These are phyloP conservation scores for Aspergillus coremiiformis DNA, from an alignment of 495 filamentous ascomycete species.

Conservation along the genomic window DNA sequence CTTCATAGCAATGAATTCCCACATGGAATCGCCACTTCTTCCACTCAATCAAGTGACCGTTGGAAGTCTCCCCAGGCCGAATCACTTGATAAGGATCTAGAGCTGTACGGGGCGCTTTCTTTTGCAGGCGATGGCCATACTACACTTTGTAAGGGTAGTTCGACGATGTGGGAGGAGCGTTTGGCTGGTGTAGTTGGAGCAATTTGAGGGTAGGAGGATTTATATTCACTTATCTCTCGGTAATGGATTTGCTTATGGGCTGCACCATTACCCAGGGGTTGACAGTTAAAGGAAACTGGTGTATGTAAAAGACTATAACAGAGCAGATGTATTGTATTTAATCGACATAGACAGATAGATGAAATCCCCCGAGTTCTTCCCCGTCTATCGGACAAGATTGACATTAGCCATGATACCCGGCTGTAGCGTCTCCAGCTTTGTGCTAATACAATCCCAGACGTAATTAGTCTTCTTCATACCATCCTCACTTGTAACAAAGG, in stretches of 20 bases:
- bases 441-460: neutral
- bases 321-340: no score
- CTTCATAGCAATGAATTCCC: slow-evolving; percentile 59
- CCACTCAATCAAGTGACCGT: slow-evolving; percentile 43
- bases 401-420: slow-evolving; percentile 1
- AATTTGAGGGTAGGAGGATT: no score
- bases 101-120: slow-evolving; percentile 42
- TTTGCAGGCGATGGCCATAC: slow-evolving; percentile 38
- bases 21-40: slow-evolving; percentile 65
- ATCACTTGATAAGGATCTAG: slow-evolving; percentile 70
- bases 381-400: no score
- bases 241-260: no score
- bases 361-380: no score
- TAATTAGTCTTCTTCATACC: neutral
- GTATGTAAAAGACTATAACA: no score
- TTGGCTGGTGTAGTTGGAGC: no score
- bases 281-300: no score
- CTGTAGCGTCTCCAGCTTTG: neutral
- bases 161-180: neutral
- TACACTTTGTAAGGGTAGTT: slow-evolving; percentile 44
- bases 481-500: neutral
- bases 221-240: no score
- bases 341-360: no score
- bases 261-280: no score
- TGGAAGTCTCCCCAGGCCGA: slow-evolving; percentile 68